Percentiles rank a stretch among this genome's conserved stretches.
Evolutionary conservation across 371 early-diverging fungal genomes (phyloP).

Genomic region (Syncephalastrum contaminatum): DNA sequence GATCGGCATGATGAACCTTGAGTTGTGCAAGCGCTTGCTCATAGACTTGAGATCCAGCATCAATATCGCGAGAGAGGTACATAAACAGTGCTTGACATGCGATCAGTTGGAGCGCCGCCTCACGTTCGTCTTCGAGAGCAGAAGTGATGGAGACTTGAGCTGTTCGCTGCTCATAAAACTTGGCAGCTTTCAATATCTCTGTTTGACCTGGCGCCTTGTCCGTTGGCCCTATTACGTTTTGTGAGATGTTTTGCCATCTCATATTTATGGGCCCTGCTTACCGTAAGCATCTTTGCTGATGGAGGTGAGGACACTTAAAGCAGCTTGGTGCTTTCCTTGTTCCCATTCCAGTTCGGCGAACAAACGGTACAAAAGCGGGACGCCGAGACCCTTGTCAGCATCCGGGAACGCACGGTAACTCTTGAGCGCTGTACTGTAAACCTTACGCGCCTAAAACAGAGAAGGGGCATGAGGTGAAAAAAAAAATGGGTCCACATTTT

Average conservation of each 20-base stretch:
- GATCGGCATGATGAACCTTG: slow-evolving; percentile 34
- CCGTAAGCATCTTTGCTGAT: slow-evolving; percentile 35
- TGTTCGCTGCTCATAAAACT: slow-evolving; percentile 32
- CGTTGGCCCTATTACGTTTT: too few relatives aligned
- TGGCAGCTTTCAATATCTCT: slow-evolving; percentile 18
- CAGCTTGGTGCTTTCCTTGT: slow-evolving; percentile 39
- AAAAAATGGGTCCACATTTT: too few relatives aligned
- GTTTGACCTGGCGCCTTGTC: slow-evolving; percentile 4
- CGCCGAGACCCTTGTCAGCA: slow-evolving; percentile 31
- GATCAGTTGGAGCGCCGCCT: slow-evolving; percentile 33
- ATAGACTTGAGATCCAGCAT: slow-evolving; percentile 49
- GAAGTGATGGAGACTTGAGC: slow-evolving; percentile 25
- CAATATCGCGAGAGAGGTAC: slow-evolving; percentile 52
- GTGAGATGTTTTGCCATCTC: slow-evolving; percentile 1
- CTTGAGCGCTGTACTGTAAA: slow-evolving; percentile 58
- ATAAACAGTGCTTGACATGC: slow-evolving; percentile 56
- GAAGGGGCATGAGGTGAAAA: too few relatives aligned
- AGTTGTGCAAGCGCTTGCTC: slow-evolving; percentile 46
- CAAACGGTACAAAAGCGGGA: slow-evolving; percentile 49
- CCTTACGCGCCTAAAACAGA: slow-evolving; percentile 69
- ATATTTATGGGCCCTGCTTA: slow-evolving; percentile 6
- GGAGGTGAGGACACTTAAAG: slow-evolving; percentile 45
- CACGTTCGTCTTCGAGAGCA: slow-evolving; percentile 25
- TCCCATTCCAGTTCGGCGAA: slow-evolving; percentile 62
- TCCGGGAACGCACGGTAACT: slow-evolving; percentile 49